Evolutionary conservation across 257 asterid genomes (phyloP).

Genomic region (Gynochthodes officinalis): DNA sequence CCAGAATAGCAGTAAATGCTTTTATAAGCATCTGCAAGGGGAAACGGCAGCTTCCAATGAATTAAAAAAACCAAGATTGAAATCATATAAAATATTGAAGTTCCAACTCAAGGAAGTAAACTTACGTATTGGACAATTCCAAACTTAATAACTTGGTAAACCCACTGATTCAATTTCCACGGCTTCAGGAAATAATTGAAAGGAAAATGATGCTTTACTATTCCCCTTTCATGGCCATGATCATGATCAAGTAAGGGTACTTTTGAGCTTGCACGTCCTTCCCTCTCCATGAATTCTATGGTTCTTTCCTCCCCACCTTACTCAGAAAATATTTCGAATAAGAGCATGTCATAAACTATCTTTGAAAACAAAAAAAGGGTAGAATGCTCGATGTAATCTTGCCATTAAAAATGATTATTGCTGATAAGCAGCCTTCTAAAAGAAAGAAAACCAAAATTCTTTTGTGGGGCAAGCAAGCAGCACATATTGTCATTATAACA

Average conservation of each 20-base stretch:
- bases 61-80: conserved; percentile 11
- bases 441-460: not conserved
- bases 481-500: too few relatives aligned
- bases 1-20: conserved; percentile 77
- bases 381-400: not conserved
- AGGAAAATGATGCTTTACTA: conserved; percentile 83
- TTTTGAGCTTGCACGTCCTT: conserved; percentile 73
- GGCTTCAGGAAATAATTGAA: conserved; percentile 75
- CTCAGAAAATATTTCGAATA: not conserved
- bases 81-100: conserved; percentile 5
- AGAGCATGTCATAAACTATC: conserved; percentile 3
- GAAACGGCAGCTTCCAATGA: conserved; percentile 16
- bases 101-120: conserved; percentile 20
- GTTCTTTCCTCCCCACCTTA: conserved; percentile 78
- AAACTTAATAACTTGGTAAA: conserved; percentile 89
- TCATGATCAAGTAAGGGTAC: conserved; percentile 76
- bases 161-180: conserved; percentile 90
- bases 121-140: conserved; percentile 98
- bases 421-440: conserved; percentile 4
- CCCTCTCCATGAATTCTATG: conserved; percentile 83
- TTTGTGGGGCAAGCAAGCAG: not conserved
- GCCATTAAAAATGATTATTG: not conserved
- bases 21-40: conserved; percentile 89
- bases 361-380: not conserved
- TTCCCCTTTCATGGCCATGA: conserved; percentile 76